Evolutionary conservation across 805 yeast genomes (phyloP), one percentile per base, ranked within the genome.

Genomic region (Pichia gijzeniarum): DNA sequence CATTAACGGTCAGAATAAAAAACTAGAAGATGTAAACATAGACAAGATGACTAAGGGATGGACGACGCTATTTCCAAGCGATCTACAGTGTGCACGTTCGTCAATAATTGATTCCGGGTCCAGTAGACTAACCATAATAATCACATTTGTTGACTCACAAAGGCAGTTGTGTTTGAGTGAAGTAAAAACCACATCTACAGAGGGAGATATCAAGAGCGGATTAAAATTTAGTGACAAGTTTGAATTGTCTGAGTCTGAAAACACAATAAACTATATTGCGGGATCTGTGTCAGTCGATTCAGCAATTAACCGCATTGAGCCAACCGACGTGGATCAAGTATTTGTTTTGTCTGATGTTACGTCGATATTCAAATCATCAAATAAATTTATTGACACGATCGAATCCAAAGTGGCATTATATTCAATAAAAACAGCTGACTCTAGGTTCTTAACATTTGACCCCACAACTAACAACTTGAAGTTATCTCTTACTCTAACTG

Each of bases 401-500:
- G 27, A 28, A 3, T 28, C 20, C 8, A 19, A 41, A 32, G 27
- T 10, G 10, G 28, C 10, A 17, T 16, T 27, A 8, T 48, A 37
- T 12, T 60, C 63, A 0, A 41, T 63, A 28, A 64, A 61, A 43
- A 55, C 48, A 1, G 30, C 47, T 2, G 50, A 52, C 3, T 61
- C 59, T 2, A 52, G 52, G 13, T 62, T 57, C 28, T 16, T 64
- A 3, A 48, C 59, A 5, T 49, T 45, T 41, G 60, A 60, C 35
- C 33, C 38, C 2, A 38, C 35, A 4, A 33, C 36, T 1, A 58
- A 54, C 35, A 43, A 40, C 14, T 41, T 63, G 22, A 35, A 41
- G 16, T 48, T 52, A 4, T 50, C 62, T 1, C 55, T 51, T n/a
- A 62, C 60, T 3, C 40, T 65, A 14, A 63, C 69, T 1, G 51